Base-by-base conservation (phyloP, 1,284 basidiomycete species). In the Tremellales sp. region DNA sequence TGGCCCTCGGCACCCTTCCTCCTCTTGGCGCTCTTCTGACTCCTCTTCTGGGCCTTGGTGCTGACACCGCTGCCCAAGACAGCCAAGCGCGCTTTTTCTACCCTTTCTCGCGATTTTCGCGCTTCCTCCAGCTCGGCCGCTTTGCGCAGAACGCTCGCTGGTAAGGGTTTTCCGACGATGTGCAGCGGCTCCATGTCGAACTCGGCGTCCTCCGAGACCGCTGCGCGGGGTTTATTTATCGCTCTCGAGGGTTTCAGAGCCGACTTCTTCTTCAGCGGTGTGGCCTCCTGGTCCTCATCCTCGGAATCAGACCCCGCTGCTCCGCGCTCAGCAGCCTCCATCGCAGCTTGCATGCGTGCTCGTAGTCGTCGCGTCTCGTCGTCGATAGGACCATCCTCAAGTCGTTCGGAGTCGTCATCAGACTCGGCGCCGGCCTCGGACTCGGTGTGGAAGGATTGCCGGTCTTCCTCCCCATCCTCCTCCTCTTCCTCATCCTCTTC, bases 341-440 rank as follows among this genome's bases (percentile, higher is more conserved):
- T 68, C 39, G 60, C 60, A 21, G 54, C 58, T 57, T 68, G 62
- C 63, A 68, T 68, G 33, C 48, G 37, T 21, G 45, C 53, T 29
- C 59, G 57, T 35, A 57, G 43, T 8, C 39, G 39, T 29, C 49
- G 52, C 21, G 54, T 56, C 18, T 46, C 41, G 8, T 47, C 45
- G 32, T 61, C 54, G 2, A 66, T 47, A 1, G 56, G 59, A 6
- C 59, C 51, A 22, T 50, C 51, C n/a, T 60, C 59, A 5, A 61
- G 24, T 14, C 43, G 41, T 37, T 61, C 59, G 38, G 59, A 62
- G 50, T 59, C 45, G 42, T 45, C 43, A 32, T 38, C 24, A 26
- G 39, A 36, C 35, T 22, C 33, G 41, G 40, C 42, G 18, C 49
- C 57, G 47, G 39, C 35, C 35, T 49, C 27, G 29, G 53, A 36